Evolutionary conservation across 176 grass and related monocot species (phyloP).

Genomic region (Thinopyrum elongatum): DNA sequence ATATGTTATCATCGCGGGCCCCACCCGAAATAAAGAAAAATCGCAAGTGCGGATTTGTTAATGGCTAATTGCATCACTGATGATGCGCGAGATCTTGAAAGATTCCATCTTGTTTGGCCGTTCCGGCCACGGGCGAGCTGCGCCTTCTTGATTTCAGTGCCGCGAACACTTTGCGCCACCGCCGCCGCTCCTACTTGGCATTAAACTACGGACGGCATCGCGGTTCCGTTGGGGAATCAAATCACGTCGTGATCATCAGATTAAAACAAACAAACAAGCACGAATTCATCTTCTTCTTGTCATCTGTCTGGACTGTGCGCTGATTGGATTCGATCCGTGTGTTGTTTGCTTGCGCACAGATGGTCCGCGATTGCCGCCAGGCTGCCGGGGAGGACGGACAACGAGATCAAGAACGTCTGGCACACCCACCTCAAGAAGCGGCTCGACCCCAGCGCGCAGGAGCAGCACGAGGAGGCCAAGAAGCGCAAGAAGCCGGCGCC

Average conservation of each 20-base stretch:
- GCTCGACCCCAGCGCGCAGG: slow-evolving; percentile 25
- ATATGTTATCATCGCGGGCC: slow-evolving; percentile 29
- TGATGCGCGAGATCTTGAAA: slow-evolving; percentile 40
- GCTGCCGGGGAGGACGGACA: slow-evolving; percentile 79
- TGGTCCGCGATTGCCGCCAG: slow-evolving; percentile 86
- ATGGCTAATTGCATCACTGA: slow-evolving; percentile 33
- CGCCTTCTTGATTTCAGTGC: slow-evolving; percentile 30
- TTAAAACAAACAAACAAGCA: no score
- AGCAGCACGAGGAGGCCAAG: slow-evolving; percentile 9
- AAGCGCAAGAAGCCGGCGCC: slow-evolving; percentile 14
- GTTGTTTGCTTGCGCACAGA: slow-evolving; percentile 16
- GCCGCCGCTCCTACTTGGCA: not conserved
- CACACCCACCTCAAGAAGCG: slow-evolving; percentile 93
- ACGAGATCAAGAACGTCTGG: slow-evolving; percentile 98
- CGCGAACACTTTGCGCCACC: not conserved
- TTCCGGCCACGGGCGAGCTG: not conserved
- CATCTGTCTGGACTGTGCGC: not conserved
- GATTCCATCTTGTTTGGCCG: slow-evolving; percentile 39
- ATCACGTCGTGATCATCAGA: slow-evolving; percentile 24
- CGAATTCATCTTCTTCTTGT: no score
- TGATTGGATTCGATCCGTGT: slow-evolving; percentile 13
- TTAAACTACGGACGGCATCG: not conserved
- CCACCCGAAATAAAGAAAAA: not conserved
- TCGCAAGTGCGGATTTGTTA: not conserved
- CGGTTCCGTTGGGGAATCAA: slow-evolving; percentile 35